Evolutionary conservation across 1,284 basidiomycete genomes (phyloP).

Genomic region (Malassezia japonica): DNA sequence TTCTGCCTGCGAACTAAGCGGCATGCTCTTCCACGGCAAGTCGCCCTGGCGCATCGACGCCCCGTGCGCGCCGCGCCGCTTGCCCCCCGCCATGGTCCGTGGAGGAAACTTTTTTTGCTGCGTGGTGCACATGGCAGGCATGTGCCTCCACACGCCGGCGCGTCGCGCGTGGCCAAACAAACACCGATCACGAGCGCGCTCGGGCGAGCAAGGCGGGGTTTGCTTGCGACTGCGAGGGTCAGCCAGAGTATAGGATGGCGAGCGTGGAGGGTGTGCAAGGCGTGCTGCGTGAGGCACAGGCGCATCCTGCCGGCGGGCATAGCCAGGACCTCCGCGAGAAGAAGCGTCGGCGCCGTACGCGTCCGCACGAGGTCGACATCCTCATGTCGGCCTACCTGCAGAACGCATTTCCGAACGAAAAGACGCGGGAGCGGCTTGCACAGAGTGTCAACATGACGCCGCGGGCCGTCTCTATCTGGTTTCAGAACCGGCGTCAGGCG

Average conservation of each 20-base stretch:
- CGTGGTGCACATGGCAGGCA: slow-evolving; percentile 1
- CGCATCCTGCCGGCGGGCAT: slow-evolving; percentile 4
- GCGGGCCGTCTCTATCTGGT: slow-evolving; percentile 40
- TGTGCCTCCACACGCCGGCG: slow-evolving; percentile 7
- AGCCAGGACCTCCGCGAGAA: neutral
- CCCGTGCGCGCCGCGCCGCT: neutral
- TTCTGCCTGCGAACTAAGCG: slow-evolving; percentile 2
- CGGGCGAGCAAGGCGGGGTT: neutral
- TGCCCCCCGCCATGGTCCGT: slow-evolving; percentile 7
- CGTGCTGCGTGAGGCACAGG: neutral
- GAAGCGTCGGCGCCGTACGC: slow-evolving; percentile 29
- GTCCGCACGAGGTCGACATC: slow-evolving; percentile 34
- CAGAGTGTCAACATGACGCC: slow-evolving; percentile 33
- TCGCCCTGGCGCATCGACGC: slow-evolving; percentile 2
- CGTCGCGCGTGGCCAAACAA: slow-evolving; percentile 11
- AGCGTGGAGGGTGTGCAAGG: neutral
- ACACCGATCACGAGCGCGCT: slow-evolving; percentile 4
- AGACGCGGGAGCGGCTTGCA: slow-evolving; percentile 33
- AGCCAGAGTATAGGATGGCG: neutral
- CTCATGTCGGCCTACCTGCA: slow-evolving; percentile 32
- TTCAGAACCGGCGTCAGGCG: slow-evolving; percentile 44
- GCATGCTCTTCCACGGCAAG: slow-evolving; percentile 11
- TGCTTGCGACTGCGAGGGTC: slow-evolving; percentile 1
- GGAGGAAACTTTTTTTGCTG: slow-evolving; percentile 8
- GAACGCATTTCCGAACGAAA: slow-evolving; percentile 39